These are phyloP conservation scores for Martiniozyma asiatica DNA, from an alignment of 1,139 yeast genomes.

Conservation along the genomic window DNA sequence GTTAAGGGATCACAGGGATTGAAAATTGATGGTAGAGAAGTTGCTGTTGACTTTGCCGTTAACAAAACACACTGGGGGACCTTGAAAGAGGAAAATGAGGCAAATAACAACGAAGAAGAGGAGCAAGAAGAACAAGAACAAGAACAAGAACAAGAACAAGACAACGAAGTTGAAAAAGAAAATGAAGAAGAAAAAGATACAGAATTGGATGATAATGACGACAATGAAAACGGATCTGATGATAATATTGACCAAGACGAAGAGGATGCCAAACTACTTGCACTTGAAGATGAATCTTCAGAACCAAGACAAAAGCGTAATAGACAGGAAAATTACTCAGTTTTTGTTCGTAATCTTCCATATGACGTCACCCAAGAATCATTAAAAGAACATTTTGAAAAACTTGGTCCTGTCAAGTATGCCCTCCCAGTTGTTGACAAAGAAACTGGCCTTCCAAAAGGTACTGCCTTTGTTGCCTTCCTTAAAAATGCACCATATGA, in stretches of 20 bases:
- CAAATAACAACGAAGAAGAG: constrained; percentile 27
- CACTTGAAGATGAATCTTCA: constrained; percentile 18
- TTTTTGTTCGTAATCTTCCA: constrained; percentile 87
- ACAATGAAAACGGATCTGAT: constrained; percentile 14
- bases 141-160: constrained; percentile 26
- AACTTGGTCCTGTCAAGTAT: constrained; percentile 81
- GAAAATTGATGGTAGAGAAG: constrained; percentile 74
- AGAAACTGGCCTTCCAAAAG: constrained; percentile 76
- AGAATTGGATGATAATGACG: constrained; percentile 16
- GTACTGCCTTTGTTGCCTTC: constrained; percentile 93
- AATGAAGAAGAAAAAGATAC: constrained; percentile 14
- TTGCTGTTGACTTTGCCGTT: constrained; percentile 88
- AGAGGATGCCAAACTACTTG: constrained; percentile 22
- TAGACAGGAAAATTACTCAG: constrained; percentile 54
- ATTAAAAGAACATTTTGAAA: constrained; percentile 61
- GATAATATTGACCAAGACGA: constrained; percentile 20
- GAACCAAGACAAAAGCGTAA: constrained; percentile 32
- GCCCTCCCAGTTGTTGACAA: constrained; percentile 90
- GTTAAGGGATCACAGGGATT: constrained; percentile 62
- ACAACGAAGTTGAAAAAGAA: constrained; percentile 21
- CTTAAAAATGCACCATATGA: constrained; percentile 46
- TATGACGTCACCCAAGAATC: constrained; percentile 84
- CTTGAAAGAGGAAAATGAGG: constrained; percentile 31
- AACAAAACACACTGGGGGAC: constrained; percentile 75
- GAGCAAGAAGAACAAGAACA: constrained; percentile 27